Base-by-base conservation (phyloP, 495 filamentous ascomycete species). In the Penicillium macrosclerotiorum region DNA sequence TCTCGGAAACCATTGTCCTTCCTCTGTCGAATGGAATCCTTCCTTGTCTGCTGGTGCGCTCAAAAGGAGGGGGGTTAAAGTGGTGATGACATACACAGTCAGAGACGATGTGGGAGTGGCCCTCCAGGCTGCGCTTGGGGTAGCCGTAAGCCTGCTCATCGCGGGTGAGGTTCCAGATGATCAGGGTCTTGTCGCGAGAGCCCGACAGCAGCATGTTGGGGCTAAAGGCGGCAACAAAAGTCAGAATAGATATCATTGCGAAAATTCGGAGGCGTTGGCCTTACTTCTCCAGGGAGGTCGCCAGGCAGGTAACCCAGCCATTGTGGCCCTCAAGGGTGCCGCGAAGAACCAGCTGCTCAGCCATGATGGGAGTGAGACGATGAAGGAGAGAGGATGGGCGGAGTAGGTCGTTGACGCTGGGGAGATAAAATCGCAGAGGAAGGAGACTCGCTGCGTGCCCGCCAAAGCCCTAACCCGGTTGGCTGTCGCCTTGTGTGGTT, bases 151-250 rank as follows among this genome's bases (percentile, higher is more conserved):
- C 82, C 71, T 85, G 82, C 75, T 97, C 93, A 72, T 99, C 93
- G 73, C 93, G 92, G 73, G 93, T 97, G 59, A 99, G 85, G 85
- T 95, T 95, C 93, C 93, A 99, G 83, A 99, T 92, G 78, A 99
- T 99, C 68, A 99, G 79, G 60, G 88, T 89, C 84, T 97, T 95
- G 83, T 99, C 93, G 72, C 93, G 89, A 73, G 82, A 88, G 61
- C 81, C 90, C 49, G 93, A 99, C 55, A 99, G 86, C 66, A 99
- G 90, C 94, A 99, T 99, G 82, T 99, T 96, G 64, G 94, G 94
- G 86, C 88, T 91, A 70, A 63, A 73, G 65, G 60, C 58, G 52
- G 54, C 58, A 55, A 34, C 47, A 23, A 61, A 54, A 57, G 67
- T 69, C 59, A 72, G 69, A 66, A 58, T 38, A 55, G 37, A 42